Percentiles rank a stretch among this genome's conserved stretches.
These are phyloP conservation scores for Exobasidium cylindrosporum DNA, from an alignment of 1,284 basidiomycete species.

Conservation along the genomic window DNA sequence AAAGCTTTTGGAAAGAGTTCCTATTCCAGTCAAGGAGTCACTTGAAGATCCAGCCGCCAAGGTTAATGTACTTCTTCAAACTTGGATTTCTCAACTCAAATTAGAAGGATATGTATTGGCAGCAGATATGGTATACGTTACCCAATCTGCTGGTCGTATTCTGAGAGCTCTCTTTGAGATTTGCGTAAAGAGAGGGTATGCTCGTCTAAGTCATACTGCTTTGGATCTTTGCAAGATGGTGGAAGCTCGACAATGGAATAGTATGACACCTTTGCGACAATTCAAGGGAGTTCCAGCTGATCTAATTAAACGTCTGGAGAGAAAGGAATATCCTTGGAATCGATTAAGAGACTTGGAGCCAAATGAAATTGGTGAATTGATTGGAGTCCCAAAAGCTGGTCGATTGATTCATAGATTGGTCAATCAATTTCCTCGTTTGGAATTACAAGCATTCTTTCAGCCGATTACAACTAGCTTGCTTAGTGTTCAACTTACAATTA, in stretches of 20 bases:
- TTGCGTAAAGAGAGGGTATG: constrained; percentile 97
- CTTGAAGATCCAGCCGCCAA: constrained; percentile 96
- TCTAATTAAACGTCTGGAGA: constrained; percentile 86
- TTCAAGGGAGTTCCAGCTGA: constrained; percentile 85
- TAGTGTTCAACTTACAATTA: constrained; percentile 61
- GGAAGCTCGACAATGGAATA: constrained; percentile 76
- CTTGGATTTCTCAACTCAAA: constrained; percentile 91
- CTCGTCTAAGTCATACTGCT: constrained; percentile 82
- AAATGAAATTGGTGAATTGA: constrained; percentile 71
- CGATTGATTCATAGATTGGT: constrained; percentile 89
- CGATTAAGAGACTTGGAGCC: constrained; percentile 51
- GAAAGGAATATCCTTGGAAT: constrained; percentile 72
- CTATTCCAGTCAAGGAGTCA: constrained; percentile 94
- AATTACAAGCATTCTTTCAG: constrained; percentile 61
- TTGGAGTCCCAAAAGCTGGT: constrained; percentile 83
- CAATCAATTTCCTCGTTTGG: constrained; percentile 91
- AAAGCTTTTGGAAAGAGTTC: constrained; percentile 91
- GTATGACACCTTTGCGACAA: constrained; percentile 94
- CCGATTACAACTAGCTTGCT: constrained; percentile 49
- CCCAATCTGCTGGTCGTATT: constrained; percentile 65
- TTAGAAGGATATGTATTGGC: constrained; percentile 94
- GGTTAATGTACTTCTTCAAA: constrained; percentile 92
- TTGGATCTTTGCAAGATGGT: constrained; percentile 96
- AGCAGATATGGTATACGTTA: constrained; percentile 92
- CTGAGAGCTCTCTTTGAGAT: constrained; percentile 97